Conservation (phyloP, 306 rosid species). For the Castanea mollissima region DNA sequence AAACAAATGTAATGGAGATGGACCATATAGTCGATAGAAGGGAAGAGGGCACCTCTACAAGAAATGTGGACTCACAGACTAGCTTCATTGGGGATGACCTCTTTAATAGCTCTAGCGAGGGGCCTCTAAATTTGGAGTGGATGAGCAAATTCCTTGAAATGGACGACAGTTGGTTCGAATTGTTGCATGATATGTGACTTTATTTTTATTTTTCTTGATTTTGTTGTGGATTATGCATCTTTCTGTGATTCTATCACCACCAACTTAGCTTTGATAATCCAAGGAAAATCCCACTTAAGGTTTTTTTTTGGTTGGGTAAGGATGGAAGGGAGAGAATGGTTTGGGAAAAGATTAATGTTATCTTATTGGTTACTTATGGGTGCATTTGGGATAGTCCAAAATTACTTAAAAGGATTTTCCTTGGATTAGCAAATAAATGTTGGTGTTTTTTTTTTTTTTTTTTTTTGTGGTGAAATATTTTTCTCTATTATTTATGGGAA, state of each 20-base stretch:
- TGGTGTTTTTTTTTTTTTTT: too few species aligned
- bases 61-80: not conserved
- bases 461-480: too few species aligned
- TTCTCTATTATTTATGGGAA: too few species aligned
- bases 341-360: too few species aligned
- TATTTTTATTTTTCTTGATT: not conserved
- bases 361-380: not conserved
- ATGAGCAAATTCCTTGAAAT: constrained; percentile 36
- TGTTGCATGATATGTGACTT: not conserved
- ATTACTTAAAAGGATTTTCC: not conserved
- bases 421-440: constrained; percentile 12
- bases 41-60: constrained; percentile 11
- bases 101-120: constrained; percentile 5
- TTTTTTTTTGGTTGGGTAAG: not conserved
- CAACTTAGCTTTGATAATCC: not conserved
- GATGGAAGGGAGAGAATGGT: not conserved
- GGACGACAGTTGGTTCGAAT: constrained; percentile 39
- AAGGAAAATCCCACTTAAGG: constrained; percentile 8
- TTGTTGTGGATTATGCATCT: not conserved
- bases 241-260: not conserved
- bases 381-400: not conserved
- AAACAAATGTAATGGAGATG: not conserved
- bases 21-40: not conserved
- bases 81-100: constrained; percentile 4
- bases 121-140: constrained; percentile 34